These are phyloP conservation scores for Lippia alba DNA, from an alignment of 305 asterid species.

Conservation along the genomic window DNA sequence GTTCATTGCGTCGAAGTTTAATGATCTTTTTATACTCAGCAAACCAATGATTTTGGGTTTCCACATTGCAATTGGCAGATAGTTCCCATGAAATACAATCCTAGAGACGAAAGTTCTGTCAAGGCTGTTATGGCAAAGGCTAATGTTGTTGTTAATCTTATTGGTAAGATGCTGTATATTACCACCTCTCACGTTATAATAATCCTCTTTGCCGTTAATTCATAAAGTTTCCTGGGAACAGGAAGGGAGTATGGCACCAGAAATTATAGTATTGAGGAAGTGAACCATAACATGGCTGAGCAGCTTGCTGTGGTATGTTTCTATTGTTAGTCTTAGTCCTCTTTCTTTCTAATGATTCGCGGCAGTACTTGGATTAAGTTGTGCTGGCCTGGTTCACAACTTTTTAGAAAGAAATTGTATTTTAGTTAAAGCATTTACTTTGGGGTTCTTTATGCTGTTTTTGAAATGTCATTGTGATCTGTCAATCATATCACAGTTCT, in stretches of 20 bases:
- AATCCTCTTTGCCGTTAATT: slow-evolving; percentile 14
- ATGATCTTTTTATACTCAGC: neutral
- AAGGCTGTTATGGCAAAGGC: slow-evolving; percentile 99
- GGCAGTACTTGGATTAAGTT: neutral
- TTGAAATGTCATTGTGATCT: neutral
- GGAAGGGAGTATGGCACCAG: slow-evolving; percentile 97
- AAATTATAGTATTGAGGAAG: slow-evolving; percentile 93
- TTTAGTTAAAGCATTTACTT: neutral
- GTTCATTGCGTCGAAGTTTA: neutral
- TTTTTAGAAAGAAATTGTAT: neutral
- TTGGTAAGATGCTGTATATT: slow-evolving; percentile 52
- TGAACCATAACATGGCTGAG: slow-evolving; percentile 85
- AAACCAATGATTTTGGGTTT: slow-evolving; percentile 30
- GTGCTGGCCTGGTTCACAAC: neutral
- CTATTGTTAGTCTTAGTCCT: slow-evolving; percentile 33
- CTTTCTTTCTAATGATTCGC: slow-evolving; percentile 38
- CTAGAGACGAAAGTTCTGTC: slow-evolving; percentile 87
- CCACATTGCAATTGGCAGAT: slow-evolving; percentile 55
- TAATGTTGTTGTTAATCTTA: slow-evolving; percentile 93
- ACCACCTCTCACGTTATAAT: slow-evolving; percentile 1
- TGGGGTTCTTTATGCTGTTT: neutral
- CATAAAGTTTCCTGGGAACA: slow-evolving; percentile 41
- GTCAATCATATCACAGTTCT: neutral
- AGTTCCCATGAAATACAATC: slow-evolving; percentile 93
- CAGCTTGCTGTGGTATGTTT: slow-evolving; percentile 79